A percentile compares a stretch with the other conserved stretches of the same genome.
phyloP scores from a whole-genome alignment of 2,329 filamentous ascomycete species.

The Fusarium sp. region DNA sequence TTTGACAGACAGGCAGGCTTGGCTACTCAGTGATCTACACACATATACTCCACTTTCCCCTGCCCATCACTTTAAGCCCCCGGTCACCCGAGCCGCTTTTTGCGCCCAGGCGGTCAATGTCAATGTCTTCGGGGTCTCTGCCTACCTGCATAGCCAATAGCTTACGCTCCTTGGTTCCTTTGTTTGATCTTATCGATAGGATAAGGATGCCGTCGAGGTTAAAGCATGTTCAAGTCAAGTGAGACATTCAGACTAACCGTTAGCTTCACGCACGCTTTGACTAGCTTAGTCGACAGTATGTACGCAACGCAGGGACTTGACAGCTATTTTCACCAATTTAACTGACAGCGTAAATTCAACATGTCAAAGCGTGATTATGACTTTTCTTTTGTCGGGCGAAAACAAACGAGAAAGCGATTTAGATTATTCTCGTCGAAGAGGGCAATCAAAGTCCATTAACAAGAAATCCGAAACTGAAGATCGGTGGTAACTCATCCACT shows the following conservation, averaged over 20 bases:
- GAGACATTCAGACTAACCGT: neutral
- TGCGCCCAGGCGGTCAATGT: conserved; percentile 15
- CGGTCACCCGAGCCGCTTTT: neutral
- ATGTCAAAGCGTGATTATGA: neutral
- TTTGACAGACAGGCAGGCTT: neutral
- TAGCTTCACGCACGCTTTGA: neutral
- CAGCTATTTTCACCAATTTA: neutral
- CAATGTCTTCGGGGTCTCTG: neutral
- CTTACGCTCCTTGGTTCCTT: neutral
- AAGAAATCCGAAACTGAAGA: neutral
- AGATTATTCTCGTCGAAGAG: neutral
- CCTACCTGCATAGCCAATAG: neutral
- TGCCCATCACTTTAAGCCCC: conserved; percentile 1
- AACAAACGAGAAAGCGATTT: neutral
- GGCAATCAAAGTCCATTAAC: neutral
- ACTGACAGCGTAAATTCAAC: neutral
- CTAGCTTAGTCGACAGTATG: neutral
- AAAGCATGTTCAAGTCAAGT: neutral
- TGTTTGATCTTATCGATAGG: conserved; percentile 2
- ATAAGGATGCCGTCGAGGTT: neutral
- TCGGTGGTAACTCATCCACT: neutral
- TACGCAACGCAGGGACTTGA: neutral
- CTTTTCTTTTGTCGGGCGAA: too few species aligned
- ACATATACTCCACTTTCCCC: conserved; percentile 4
- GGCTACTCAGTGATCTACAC: neutral